Conservation (phyloP, 352 stramenopile genomes). For the Pythium biforme region DNA sequence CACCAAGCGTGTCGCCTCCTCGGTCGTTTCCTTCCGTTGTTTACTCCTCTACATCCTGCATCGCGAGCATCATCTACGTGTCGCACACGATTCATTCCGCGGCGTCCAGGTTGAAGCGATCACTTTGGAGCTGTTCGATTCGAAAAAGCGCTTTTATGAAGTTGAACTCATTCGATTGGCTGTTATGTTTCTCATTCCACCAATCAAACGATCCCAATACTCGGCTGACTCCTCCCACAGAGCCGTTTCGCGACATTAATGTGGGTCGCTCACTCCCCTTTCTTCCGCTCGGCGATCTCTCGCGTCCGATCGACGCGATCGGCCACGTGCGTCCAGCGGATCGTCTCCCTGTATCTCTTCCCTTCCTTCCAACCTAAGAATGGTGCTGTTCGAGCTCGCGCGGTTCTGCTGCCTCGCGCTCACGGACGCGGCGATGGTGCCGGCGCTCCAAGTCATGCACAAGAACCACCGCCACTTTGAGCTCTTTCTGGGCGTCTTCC, state of each 20-base stretch:
- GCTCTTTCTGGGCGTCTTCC: slow-evolving; percentile 85
- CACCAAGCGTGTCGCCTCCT: background rate
- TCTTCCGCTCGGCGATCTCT: too few relatives aligned
- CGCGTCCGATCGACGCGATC: background rate
- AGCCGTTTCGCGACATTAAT: background rate
- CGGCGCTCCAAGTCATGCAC: slow-evolving; percentile 76
- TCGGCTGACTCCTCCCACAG: background rate
- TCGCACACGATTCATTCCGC: background rate
- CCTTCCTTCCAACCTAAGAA: background rate
- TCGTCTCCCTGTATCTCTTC: background rate
- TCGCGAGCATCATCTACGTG: too few relatives aligned
- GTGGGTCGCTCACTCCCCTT: too few relatives aligned
- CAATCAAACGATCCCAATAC: background rate
- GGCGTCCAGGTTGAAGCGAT: background rate
- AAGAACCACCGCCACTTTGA: slow-evolving; percentile 86
- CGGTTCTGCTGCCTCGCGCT: slow-evolving; percentile 74
- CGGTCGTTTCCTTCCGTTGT: background rate
- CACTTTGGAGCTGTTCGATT: background rate
- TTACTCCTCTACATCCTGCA: background rate
- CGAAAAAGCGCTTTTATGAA: background rate
- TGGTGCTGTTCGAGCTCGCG: slow-evolving; percentile 35
- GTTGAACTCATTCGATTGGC: background rate
- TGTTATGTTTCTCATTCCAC: background rate
- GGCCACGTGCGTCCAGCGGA: too few relatives aligned
- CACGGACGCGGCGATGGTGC: slow-evolving; percentile 72